Conservation (phyloP, 148 eudicot genomes). For the Suaeda aralocaspica region DNA sequence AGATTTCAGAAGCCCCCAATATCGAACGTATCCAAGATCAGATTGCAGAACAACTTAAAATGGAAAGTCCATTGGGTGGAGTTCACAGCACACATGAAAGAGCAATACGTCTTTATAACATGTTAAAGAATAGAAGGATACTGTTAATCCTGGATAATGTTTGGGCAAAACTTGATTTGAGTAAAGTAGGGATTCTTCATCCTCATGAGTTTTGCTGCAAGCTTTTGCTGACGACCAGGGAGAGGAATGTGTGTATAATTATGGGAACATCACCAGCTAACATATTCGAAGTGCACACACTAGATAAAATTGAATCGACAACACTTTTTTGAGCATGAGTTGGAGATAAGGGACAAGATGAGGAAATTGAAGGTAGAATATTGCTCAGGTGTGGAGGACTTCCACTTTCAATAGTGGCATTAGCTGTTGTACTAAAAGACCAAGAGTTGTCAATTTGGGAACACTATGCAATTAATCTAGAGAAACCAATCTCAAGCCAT, state of each 20-base stretch:
- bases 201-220: conserved; percentile 2
- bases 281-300: neutral
- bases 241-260: conserved; percentile 1
- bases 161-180: conserved; percentile 3
- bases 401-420: conserved; percentile 17
- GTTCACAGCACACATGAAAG: neutral
- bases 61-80: too few relatives aligned
- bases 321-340: neutral
- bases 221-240: conserved; percentile 15
- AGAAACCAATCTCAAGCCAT: conserved; percentile 10
- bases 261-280: neutral
- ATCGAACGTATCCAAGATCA: conserved; percentile 13
- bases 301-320: neutral
- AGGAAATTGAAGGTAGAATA: neutral
- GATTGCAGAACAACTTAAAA: neutral
- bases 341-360: neutral
- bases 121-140: neutral
- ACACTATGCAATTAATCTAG: neutral
- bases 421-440: neutral
- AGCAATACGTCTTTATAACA: neutral
- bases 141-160: conserved; percentile 7
- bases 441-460: conserved; percentile 11
- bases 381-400: conserved; percentile 12
- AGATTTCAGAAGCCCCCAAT: conserved; percentile 4
- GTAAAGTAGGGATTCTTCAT: conserved; percentile 14